Evolutionary conservation across 1,139 yeast species (phyloP), one percentile per base, ranked within the genome.

Genomic region (Meyerozyma elateridarum): DNA sequence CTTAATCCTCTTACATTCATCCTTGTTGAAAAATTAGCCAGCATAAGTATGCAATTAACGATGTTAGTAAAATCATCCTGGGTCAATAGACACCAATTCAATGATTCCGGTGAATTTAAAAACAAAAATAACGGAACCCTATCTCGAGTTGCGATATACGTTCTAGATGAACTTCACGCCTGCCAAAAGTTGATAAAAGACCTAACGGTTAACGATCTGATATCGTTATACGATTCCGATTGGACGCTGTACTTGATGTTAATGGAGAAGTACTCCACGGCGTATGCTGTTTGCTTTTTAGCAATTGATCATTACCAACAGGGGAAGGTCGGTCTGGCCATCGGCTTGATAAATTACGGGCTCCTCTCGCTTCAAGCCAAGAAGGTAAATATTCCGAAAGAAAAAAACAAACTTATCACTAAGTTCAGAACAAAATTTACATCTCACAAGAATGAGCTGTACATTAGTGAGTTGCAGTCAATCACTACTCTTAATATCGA

Each of bases 291-390:
- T 0, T 44, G 64, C 25, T 69, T 67, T 37, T 51, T 67, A 14
- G 51, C 73, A 0, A 59, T 67, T 25, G 74, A 68, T 36, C 50
- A 56, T 32, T 67, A 69, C 40, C 70, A 64, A 37, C 62, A 65
- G 30, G 50, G 56, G 30, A 56, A 60, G 34, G 31, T 67, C 8
- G 75, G 75, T 1, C 59, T 56, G 25, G 70, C 74, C 1, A 53
- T 69, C 15, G 75, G 75, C 0, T 45, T 68, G 13, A 45, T 66
- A 4, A 64, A 66, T 34, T 66, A 53, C 32, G 49, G 70, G 17
- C 48, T 68, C 11, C 41, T 68, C n/a, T 49, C 52, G 15, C 48
- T 69, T 14, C 73, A 69, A 36, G 61, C 65, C 32, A 66, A 64
- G 38, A 48, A 48, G 16, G 22, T 52, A 9, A 39, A 46, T 9